These are phyloP conservation scores for Globisporangium parvum DNA, from an alignment of 352 stramenopile genomes.

Conservation along the genomic window DNA sequence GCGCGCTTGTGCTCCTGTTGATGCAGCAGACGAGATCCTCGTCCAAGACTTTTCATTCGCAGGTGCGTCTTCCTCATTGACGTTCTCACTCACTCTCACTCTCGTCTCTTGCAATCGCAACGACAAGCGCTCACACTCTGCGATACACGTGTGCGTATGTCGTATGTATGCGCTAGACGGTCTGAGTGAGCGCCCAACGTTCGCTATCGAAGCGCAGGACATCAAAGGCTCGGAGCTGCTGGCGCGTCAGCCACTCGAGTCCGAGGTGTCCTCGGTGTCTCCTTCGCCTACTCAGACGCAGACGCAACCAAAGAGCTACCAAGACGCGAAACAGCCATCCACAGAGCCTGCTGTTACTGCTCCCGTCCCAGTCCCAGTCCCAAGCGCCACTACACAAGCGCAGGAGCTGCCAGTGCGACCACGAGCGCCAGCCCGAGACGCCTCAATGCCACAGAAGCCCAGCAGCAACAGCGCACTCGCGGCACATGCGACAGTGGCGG, in stretches of 20 bases:
- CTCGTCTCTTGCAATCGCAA: neutral
- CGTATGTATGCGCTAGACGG: constrained; percentile 23
- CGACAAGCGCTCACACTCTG: neutral
- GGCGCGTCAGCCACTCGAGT: neutral
- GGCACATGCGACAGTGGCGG: neutral
- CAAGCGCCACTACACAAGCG: no score
- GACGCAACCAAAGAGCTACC: no score
- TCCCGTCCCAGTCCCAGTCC: no score
- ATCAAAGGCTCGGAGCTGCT: constrained; percentile 47
- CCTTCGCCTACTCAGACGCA: no score
- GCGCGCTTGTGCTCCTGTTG: neutral
- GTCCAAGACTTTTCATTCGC: constrained; percentile 66
- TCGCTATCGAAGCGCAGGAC: constrained; percentile 52
- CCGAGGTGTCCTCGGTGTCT: no score
- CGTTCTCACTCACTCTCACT: no score
- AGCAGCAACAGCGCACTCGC: neutral
- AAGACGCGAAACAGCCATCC: neutral
- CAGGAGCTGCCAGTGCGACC: no score
- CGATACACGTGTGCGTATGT: neutral
- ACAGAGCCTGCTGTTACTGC: no score
- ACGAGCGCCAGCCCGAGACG: no score
- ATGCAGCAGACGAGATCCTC: constrained; percentile 45
- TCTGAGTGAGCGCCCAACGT: constrained; percentile 25
- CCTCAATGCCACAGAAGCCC: neutral
- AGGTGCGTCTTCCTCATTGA: no score